Evolutionary conservation across 2,329 filamentous ascomycete genomes (phyloP).

Genomic region (Alternaria infectoria): DNA sequence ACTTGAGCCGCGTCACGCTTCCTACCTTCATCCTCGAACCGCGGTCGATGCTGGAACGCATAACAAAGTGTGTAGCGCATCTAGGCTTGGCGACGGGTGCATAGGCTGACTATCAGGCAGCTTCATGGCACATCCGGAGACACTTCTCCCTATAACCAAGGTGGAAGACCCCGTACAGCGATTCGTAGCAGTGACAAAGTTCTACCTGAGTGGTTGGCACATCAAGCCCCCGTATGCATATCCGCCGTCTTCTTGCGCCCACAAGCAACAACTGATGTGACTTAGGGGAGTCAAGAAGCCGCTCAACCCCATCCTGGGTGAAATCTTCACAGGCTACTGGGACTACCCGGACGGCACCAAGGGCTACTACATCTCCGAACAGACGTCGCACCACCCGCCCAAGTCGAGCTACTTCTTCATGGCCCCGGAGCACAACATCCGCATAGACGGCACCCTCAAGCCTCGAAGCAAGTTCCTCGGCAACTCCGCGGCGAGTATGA

Average conservation of each 20-base stretch:
- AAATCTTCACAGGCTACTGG: slow-evolving; percentile 96
- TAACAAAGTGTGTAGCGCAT: slow-evolving; percentile 82
- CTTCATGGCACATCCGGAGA: slow-evolving; percentile 99
- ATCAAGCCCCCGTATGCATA: slow-evolving; percentile 87
- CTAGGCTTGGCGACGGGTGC: no score
- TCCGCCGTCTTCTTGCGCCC: neutral
- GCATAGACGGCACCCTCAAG: slow-evolving; percentile 94
- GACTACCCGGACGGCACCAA: slow-evolving; percentile 82
- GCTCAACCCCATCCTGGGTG: slow-evolving; percentile 93
- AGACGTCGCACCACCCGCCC: slow-evolving; percentile 96
- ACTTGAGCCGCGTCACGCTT: slow-evolving; percentile 90
- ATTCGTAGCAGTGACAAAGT: slow-evolving; percentile 95
- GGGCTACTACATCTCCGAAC: slow-evolving; percentile 96
- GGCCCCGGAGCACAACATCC: slow-evolving; percentile 89
- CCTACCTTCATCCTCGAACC: slow-evolving; percentile 98
- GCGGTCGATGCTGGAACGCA: slow-evolving; percentile 95
- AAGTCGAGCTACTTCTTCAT: slow-evolving; percentile 99
- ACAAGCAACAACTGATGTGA: slow-evolving; percentile 32
- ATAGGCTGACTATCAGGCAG: slow-evolving; percentile 56
- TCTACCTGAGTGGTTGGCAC: slow-evolving; percentile 98
- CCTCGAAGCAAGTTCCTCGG: slow-evolving; percentile 93
- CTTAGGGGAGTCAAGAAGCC: slow-evolving; percentile 95
- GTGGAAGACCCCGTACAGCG: slow-evolving; percentile 88
- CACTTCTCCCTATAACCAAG: slow-evolving; percentile 82
- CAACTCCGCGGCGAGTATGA: slow-evolving; percentile 96